Evolutionary conservation across 306 rosid species (phyloP), one percentile per base, ranked within the genome.

Genomic region (Malus fusca): DNA sequence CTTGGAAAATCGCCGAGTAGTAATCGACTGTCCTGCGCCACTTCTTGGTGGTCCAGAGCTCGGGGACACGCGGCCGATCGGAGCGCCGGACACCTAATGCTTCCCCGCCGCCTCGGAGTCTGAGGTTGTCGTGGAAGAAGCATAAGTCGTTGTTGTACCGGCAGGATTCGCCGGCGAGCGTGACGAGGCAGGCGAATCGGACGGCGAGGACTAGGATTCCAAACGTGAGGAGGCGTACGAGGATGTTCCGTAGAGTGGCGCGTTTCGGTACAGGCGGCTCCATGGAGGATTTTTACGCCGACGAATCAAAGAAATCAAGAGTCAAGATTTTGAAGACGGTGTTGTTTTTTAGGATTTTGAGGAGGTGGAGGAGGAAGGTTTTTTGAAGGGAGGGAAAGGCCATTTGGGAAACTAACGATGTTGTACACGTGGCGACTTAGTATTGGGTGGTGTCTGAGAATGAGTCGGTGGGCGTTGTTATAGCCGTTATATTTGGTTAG

Each of bases 161-260:
- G 63, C 88, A 82, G n/a, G 85, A 75, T 52, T 78, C 78, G 11
- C 87, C 85, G 52, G 73, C 70, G 21, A 88, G 82, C 13, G 86
- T 73, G 85, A 84, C 67, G 61, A 84, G 40, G 83, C 82, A 84
- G 14, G 90, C 88, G 81, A 82, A 87, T 8, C 85, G 78, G 15
- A 69, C 76, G 72, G 82, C 84, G 53, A 80, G 66, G 74, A 87
- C 10, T 59, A 87, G 85, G 37, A 82, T 82, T 4, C 77, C 82
- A 48, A 84, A 84, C 51, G 90, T 87, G 63, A 87, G 75, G 8
- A 87, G 6, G 10, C 85, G 83, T 3, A 83, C 72, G 6, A 85
- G 76, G 42, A 81, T 33, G 78, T 80, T 82, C 18, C 72, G 21
- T 4, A 82, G 61, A 67, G 51, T 56, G 68, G 75, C 46, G 60